Evolutionary conservation across 2,329 filamentous ascomycete genomes (phyloP).

Genomic region (Cladosporium cucumerinum): DNA sequence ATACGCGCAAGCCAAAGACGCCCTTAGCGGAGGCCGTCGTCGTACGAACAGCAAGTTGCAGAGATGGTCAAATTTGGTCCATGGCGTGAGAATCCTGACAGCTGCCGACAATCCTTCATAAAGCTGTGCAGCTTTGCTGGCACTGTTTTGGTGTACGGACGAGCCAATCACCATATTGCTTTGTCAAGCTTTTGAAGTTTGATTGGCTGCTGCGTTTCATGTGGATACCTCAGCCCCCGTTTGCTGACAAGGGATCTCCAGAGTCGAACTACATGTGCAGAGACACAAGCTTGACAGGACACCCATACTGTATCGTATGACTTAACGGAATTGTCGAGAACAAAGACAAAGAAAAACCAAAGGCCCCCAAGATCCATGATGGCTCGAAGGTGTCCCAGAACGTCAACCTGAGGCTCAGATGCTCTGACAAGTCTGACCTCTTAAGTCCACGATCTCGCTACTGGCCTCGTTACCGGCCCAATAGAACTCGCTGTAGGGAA

Average conservation of each 20-base stretch:
- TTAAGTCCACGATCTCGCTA: neutral
- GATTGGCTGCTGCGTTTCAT: neutral
- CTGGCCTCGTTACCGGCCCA: too few relatives aligned
- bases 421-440: neutral
- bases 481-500: neutral
- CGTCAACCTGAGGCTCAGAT: neutral
- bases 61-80: neutral
- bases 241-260: neutral
- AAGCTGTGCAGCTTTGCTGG: neutral
- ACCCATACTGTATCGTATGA: neutral
- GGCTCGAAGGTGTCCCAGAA: neutral
- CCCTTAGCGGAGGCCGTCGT: neutral
- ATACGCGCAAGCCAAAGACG: too few relatives aligned
- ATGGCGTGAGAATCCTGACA: neutral
- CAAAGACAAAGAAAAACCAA: neutral
- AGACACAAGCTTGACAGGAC: neutral
- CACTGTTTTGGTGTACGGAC: neutral
- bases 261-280: neutral
- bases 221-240: neutral
- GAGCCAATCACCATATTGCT: neutral
- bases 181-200: neutral
- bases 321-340: neutral
- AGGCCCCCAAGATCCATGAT: neutral
- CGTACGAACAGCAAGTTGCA: neutral
- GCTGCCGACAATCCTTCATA: neutral